phyloP scores from a whole-genome alignment of 805 yeast species.

The Priceomyces castillae region DNA sequence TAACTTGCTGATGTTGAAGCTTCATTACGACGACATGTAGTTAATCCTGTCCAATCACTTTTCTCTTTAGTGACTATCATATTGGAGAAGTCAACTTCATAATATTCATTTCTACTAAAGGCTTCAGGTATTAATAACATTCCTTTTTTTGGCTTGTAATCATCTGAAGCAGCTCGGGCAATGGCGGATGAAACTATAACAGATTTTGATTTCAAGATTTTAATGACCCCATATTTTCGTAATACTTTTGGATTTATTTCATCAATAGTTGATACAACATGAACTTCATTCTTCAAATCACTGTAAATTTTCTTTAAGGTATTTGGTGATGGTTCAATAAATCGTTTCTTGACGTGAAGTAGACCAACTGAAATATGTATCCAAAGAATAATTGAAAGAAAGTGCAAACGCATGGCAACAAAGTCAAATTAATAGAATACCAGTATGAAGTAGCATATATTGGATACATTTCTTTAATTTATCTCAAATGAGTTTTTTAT shows the following conservation, averaged over 20 bases:
- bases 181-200: slow-evolving; percentile 11
- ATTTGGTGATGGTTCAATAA: slow-evolving; percentile 4
- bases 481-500: neutral
- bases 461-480: too few relatives aligned
- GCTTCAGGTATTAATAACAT: slow-evolving; percentile 5
- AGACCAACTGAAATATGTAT: neutral
- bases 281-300: slow-evolving; percentile 8
- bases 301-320: slow-evolving; percentile 5
- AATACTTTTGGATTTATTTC: slow-evolving; percentile 11
- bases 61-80: neutral
- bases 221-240: slow-evolving; percentile 12
- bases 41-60: slow-evolving; percentile 11
- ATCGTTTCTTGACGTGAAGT: neutral
- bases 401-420: neutral
- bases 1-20: slow-evolving; percentile 10
- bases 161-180: slow-evolving; percentile 10
- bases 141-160: slow-evolving; percentile 1
- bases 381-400: neutral
- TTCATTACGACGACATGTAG: slow-evolving; percentile 10
- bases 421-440: too few relatives aligned
- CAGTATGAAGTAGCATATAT: too few relatives aligned
- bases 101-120: slow-evolving; percentile 3
- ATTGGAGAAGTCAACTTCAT: slow-evolving; percentile 8
- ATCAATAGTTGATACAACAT: slow-evolving; percentile 9
- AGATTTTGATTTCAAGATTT: slow-evolving; percentile 9